phyloP scores from a whole-genome alignment of 768 basidiomycete genomes.

The Collybia mongolica region DNA sequence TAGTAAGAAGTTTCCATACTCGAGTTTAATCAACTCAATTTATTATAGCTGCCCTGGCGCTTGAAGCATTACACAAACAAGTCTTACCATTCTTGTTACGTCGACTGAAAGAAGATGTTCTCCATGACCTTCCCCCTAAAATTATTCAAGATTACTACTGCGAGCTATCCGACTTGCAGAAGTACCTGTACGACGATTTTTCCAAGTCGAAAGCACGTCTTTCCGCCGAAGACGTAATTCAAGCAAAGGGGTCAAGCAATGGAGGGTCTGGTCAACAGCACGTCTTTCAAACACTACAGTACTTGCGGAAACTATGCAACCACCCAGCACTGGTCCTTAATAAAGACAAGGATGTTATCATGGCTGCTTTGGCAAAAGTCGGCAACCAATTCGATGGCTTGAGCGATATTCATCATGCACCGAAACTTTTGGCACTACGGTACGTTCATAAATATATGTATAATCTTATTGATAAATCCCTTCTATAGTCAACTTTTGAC shows the following conservation, averaged over 20 bases:
- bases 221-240: conserved; percentile 65
- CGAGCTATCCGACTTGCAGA: conserved; percentile 93
- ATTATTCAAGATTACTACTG: conserved; percentile 99
- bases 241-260: conserved; percentile 36
- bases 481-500: conserved; percentile 78
- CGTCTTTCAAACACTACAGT: conserved; percentile 96
- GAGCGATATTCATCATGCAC: conserved; percentile 86
- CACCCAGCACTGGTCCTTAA: conserved; percentile 93
- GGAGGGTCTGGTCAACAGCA: conserved; percentile 67
- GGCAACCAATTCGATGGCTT: conserved; percentile 46
- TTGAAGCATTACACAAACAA: conserved; percentile 97
- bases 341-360: conserved; percentile 58
- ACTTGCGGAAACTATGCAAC: conserved; percentile 96
- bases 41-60: conserved; percentile 77
- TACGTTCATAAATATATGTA: conserved; percentile 33
- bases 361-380: conserved; percentile 55
- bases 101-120: conserved; percentile 94
- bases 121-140: conserved; percentile 94
- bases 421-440: conserved; percentile 90
- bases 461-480: conserved; percentile 2
- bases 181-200: conserved; percentile 92
- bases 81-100: conserved; percentile 97
- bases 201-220: conserved; percentile 70
- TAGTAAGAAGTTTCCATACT: conserved; percentile 24
- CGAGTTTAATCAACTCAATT: background rate